Evolutionary conservation across 306 rosid species (phyloP).

Genomic region (Adenanthera pavonina): DNA sequence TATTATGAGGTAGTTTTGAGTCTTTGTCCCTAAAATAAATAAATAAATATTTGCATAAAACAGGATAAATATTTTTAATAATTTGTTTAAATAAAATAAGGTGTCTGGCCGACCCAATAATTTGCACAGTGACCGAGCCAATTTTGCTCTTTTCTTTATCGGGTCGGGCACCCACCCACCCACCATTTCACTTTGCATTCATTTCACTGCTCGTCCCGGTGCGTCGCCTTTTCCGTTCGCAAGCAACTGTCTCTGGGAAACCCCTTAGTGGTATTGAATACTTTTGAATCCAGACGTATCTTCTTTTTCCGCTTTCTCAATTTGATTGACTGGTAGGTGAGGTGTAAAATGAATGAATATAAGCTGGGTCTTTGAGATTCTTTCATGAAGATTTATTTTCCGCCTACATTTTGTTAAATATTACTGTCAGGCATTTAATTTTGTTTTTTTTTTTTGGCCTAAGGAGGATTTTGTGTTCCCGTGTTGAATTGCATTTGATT

Average conservation of each 20-base stretch:
- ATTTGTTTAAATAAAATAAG: too few relatives aligned
- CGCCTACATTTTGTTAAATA: not conserved
- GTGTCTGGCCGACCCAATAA: too few relatives aligned
- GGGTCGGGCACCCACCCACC: too few relatives aligned
- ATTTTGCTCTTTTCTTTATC: too few relatives aligned
- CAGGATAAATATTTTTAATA: too few relatives aligned
- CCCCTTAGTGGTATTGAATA: not conserved
- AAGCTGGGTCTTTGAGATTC: too few relatives aligned
- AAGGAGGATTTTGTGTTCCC: not conserved
- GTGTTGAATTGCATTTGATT: not conserved
- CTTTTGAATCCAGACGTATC: not conserved
- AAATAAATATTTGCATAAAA: too few relatives aligned
- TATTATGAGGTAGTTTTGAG: too few relatives aligned
- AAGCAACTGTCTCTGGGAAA: not conserved
- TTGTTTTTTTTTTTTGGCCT: not conserved
- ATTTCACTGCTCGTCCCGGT: not conserved
- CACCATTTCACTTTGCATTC: not conserved
- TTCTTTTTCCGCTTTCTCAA: not conserved
- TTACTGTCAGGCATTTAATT: not conserved
- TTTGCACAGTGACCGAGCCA: too few relatives aligned
- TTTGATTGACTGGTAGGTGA: not conserved
- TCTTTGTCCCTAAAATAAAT: too few relatives aligned
- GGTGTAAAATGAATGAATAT: not conserved
- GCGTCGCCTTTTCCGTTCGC: too few relatives aligned
- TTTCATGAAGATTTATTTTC: too few relatives aligned